phyloP scores from a whole-genome alignment of 352 stramenopile species.

The Globisporangium middletonii region DNA sequence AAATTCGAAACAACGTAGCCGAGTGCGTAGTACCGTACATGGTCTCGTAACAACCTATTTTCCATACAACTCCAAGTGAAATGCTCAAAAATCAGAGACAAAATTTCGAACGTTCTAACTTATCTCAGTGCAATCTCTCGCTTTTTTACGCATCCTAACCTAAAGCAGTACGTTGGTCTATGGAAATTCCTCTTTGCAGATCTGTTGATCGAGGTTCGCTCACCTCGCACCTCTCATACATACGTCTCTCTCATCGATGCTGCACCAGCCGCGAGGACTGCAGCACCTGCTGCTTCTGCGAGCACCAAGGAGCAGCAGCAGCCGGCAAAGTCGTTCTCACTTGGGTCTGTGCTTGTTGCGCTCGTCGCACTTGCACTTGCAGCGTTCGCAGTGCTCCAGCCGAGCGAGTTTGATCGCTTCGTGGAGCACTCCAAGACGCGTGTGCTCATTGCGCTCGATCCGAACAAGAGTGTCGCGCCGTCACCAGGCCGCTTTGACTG shows the following conservation, averaged over 20 bases:
- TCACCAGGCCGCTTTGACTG: conserved; percentile 28
- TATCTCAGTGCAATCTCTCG: too few relatives aligned
- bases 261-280: neutral
- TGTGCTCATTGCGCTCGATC: conserved; percentile 10
- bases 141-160: too few relatives aligned
- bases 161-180: too few relatives aligned
- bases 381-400: conserved; percentile 9
- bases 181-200: too few relatives aligned
- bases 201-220: too few relatives aligned
- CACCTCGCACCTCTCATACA: too few relatives aligned
- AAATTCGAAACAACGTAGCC: too few relatives aligned
- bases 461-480: conserved; percentile 7
- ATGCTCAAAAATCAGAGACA: too few relatives aligned
- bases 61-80: too few relatives aligned
- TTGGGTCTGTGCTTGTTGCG: conserved; percentile 11
- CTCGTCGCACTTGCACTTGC: conserved; percentile 13
- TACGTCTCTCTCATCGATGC: neutral
- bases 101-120: too few relatives aligned
- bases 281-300: neutral
- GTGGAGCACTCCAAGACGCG: conserved; percentile 13
- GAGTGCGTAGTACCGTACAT: too few relatives aligned
- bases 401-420: conserved; percentile 8
- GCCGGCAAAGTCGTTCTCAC: conserved; percentile 6
- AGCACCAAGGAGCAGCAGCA: neutral
- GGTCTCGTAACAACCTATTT: too few relatives aligned